Evolutionary conservation across 768 basidiomycete species (phyloP).

Genomic region (Mycena crocata): DNA sequence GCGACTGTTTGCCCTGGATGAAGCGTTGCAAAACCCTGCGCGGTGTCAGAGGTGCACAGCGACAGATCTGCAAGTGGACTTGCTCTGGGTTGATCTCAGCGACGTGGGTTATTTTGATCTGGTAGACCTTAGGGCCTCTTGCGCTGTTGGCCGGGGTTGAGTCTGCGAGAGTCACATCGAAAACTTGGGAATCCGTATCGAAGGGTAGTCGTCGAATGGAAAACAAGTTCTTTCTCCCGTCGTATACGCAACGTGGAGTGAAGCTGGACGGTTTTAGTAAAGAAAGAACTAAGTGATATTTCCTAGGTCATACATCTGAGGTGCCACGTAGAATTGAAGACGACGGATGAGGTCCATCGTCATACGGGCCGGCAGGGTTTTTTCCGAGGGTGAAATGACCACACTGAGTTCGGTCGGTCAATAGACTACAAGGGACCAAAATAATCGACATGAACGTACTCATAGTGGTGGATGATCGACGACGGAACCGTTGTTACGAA

Average conservation of each 20-base stretch:
- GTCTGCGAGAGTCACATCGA: slow-evolving; percentile 39
- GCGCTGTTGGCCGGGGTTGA: slow-evolving; percentile 25
- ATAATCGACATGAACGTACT: too few relatives aligned
- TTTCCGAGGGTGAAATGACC: too few relatives aligned
- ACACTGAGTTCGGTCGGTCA: too few relatives aligned
- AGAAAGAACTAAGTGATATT: slow-evolving; percentile 56
- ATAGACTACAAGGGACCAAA: too few relatives aligned
- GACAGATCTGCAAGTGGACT: slow-evolving; percentile 3
- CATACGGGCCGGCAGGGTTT: too few relatives aligned
- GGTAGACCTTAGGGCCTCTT: slow-evolving; percentile 17
- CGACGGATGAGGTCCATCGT: too few relatives aligned
- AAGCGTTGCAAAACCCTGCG: slow-evolving; percentile 46
- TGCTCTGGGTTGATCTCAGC: slow-evolving; percentile 48
- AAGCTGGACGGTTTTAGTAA: slow-evolving; percentile 64
- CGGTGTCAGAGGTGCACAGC: slow-evolving; percentile 2
- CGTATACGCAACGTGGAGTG: slow-evolving; percentile 61
- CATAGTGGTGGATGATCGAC: too few relatives aligned
- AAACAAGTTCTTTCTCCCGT: slow-evolving; percentile 72
- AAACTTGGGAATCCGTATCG: slow-evolving; percentile 20
- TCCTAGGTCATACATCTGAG: too few relatives aligned
- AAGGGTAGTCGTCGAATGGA: slow-evolving; percentile 13
- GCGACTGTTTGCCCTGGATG: slow-evolving; percentile 67
- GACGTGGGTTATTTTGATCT: slow-evolving; percentile 16
- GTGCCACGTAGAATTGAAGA: too few relatives aligned
- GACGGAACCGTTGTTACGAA: too few relatives aligned